Evolutionary conservation across 805 yeast genomes (phyloP).

Genomic region (Ogataea parapolymorpha): DNA sequence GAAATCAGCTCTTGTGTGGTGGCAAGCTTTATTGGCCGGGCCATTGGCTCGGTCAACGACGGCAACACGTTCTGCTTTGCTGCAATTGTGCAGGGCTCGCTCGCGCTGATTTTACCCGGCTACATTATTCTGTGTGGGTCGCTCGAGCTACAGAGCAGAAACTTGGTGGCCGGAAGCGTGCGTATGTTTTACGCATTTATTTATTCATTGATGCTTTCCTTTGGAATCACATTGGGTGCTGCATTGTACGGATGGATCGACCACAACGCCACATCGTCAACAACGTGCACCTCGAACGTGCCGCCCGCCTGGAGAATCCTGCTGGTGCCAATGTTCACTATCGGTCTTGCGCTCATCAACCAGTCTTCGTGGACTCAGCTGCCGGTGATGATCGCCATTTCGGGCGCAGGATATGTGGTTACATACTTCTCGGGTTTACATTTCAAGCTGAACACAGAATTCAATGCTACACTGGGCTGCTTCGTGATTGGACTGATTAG

Average conservation of each 20-base stretch:
- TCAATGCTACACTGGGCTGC: constrained; percentile 88
- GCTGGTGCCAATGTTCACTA: constrained; percentile 74
- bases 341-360: constrained; percentile 64
- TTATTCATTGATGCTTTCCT: constrained; percentile 84
- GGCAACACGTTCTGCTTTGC: constrained; percentile 77
- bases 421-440: constrained; percentile 74
- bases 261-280: constrained; percentile 59
- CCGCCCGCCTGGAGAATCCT: constrained; percentile 61
- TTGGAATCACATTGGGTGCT: constrained; percentile 92
- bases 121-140: constrained; percentile 92
- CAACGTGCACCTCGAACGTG: constrained; percentile 53
- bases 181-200: constrained; percentile 96
- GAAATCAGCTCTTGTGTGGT: constrained; percentile 90
- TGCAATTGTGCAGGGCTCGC: constrained; percentile 83
- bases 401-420: constrained; percentile 79
- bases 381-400: constrained; percentile 77
- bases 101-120: constrained; percentile 91
- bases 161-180: constrained; percentile 89
- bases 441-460: constrained; percentile 61
- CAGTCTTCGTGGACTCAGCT: constrained; percentile 82
- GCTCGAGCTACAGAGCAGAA: constrained; percentile 83
- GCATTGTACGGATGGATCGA: constrained; percentile 96
- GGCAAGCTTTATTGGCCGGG: constrained; percentile 83
- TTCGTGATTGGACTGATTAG: constrained; percentile 87
- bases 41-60: constrained; percentile 74